Evolutionary conservation across 768 basidiomycete genomes (phyloP).

Genomic region (Chalciporus pseudorubinellus): DNA sequence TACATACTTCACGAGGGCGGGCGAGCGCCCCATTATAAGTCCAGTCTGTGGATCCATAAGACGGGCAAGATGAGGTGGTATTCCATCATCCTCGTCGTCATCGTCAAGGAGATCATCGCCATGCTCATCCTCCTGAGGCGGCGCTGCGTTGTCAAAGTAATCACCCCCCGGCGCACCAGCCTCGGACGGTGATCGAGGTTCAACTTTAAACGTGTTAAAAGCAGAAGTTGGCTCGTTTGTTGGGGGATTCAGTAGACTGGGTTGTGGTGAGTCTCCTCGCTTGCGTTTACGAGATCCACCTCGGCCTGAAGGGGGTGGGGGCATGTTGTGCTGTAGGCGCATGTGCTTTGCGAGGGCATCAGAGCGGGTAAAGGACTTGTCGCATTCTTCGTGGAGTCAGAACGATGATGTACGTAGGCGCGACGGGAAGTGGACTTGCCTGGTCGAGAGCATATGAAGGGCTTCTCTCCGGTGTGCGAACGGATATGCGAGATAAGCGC

Average conservation of each 20-base stretch:
- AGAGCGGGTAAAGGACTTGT: constrained; percentile 92
- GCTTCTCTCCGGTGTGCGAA: constrained; percentile 93
- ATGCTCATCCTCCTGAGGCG: constrained; percentile 16
- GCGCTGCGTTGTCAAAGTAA: constrained; percentile 30
- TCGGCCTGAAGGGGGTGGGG: constrained; percentile 68
- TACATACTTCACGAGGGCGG: constrained; percentile 69
- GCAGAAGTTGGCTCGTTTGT: constrained; percentile 28
- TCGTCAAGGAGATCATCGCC: constrained; percentile 21
- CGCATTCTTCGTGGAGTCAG: constrained; percentile 62
- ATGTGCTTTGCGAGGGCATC: constrained; percentile 93
- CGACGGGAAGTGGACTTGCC: constrained; percentile 45
- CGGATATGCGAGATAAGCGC: constrained; percentile 89
- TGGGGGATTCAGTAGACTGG: constrained; percentile 17
- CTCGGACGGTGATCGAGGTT: constrained; percentile 45
- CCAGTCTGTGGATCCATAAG: constrained; percentile 57
- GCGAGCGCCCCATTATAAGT: constrained; percentile 67
- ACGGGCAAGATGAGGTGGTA: constrained; percentile 54
- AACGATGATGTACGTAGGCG: neutral
- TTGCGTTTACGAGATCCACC: constrained; percentile 74
- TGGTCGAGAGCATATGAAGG: constrained; percentile 77
- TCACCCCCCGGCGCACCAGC: constrained; percentile 30
- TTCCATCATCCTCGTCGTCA: constrained; percentile 41
- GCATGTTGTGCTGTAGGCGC: constrained; percentile 82
- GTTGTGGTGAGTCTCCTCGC: constrained; percentile 39
- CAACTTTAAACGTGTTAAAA: constrained; percentile 67